phyloP scores from a whole-genome alignment of 345 rosid species.

The Linum tenue region DNA sequence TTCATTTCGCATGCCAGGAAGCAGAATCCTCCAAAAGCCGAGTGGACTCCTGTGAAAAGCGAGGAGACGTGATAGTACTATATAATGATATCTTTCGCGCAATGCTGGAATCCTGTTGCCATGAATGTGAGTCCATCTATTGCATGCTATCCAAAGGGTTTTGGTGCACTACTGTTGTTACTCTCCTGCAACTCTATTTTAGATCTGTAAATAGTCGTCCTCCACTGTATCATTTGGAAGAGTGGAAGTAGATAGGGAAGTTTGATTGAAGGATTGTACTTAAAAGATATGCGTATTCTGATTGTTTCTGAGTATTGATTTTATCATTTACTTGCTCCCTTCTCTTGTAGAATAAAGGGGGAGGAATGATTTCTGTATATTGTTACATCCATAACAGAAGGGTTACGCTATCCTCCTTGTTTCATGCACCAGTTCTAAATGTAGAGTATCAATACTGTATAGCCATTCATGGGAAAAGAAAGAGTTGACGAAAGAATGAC shows the following conservation, averaged over 20 bases:
- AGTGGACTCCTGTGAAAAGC: slow-evolving; percentile 57
- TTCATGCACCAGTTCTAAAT: too few species aligned
- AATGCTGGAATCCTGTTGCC: not conserved
- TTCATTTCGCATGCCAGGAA: slow-evolving; percentile 46
- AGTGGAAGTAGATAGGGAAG: not conserved
- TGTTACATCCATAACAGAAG: too few species aligned
- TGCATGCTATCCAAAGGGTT: not conserved
- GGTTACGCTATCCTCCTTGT: too few species aligned
- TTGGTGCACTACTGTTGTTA: not conserved
- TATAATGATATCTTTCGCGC: not conserved
- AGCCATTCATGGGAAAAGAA: too few species aligned
- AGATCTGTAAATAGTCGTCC: not conserved
- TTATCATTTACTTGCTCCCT: not conserved
- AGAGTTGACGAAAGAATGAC: too few species aligned
- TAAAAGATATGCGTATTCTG: not conserved
- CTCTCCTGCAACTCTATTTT: not conserved
- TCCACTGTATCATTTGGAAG: not conserved
- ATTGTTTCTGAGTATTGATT: not conserved
- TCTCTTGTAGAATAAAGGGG: too few species aligned
- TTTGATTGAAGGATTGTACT: not conserved
- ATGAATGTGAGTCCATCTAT: not conserved
- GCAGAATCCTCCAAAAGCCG: slow-evolving; percentile 25
- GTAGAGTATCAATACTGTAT: too few species aligned
- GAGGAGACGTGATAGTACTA: slow-evolving; percentile 38
- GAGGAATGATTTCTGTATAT: too few species aligned